phyloP scores from a whole-genome alignment of 345 rosid species.

The Eucalyptus melliodora region DNA sequence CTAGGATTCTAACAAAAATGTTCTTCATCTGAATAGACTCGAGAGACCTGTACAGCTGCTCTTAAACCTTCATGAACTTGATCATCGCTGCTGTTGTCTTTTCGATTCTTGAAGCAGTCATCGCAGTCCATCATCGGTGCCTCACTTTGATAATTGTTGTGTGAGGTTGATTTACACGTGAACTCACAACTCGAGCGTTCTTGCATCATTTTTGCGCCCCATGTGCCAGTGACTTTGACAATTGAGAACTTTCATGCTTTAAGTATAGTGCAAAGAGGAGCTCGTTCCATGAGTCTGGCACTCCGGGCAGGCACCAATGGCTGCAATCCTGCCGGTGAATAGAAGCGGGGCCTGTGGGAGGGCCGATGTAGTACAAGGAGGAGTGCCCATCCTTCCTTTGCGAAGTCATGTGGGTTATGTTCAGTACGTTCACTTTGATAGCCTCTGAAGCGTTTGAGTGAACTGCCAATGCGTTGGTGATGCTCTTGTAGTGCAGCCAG shows the following conservation, averaged over 20 bases:
- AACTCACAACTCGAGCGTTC: background rate
- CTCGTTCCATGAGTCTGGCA: conserved; percentile 43
- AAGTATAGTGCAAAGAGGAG: conserved; percentile 18
- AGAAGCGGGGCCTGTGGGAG: background rate
- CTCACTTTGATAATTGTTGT: background rate
- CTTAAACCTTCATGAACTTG: background rate
- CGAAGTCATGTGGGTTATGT: conserved; percentile 24
- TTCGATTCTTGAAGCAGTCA: background rate
- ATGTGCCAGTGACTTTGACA: conserved; percentile 1
- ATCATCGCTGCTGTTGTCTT: background rate
- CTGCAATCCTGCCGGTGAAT: conserved; percentile 28
- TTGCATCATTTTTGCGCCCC: background rate
- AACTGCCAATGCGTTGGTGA: conserved; percentile 1
- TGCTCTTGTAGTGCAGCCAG: conserved; percentile 14
- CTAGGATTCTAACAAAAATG: background rate
- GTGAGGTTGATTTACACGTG: background rate
- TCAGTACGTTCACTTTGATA: conserved; percentile 1
- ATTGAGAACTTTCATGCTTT: conserved; percentile 16
- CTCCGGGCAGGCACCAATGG: conserved; percentile 52
- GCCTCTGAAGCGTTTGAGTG: background rate
- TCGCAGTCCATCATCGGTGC: background rate
- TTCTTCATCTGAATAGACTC: background rate
- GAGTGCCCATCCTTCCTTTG: conserved; percentile 36
- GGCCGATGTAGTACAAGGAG: conserved; percentile 13
- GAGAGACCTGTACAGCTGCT: background rate